Percentiles rank a stretch among this genome's conserved stretches.
Evolutionary conservation across 176 grass and related monocot species (phyloP).

Genomic region (Secale cereale): DNA sequence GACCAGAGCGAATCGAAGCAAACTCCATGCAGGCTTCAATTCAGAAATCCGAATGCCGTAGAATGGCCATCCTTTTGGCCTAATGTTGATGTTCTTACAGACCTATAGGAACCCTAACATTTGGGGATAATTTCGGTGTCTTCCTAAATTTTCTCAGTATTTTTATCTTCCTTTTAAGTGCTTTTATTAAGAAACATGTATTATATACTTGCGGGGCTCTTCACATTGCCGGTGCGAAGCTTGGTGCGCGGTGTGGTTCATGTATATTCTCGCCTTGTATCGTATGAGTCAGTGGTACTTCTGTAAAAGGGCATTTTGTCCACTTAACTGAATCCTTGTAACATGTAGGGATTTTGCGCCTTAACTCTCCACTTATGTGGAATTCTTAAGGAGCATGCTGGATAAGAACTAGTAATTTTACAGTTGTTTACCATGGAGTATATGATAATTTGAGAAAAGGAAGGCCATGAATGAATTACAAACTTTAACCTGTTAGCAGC

Average conservation of each 20-base stretch:
- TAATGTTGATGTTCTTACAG: not conserved
- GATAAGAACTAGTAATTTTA: not conserved
- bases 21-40: not conserved
- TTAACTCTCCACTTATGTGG: not conserved
- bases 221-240: not conserved
- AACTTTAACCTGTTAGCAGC: not conserved
- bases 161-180: too few relatives aligned
- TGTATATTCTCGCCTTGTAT: not conserved
- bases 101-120: conserved; percentile 19
- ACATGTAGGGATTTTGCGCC: not conserved
- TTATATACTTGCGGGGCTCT: not conserved
- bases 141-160: not conserved
- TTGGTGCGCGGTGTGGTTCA: not conserved
- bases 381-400: not conserved
- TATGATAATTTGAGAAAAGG: not conserved
- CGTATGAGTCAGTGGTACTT: not conserved
- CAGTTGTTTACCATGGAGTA: not conserved
- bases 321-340: not conserved
- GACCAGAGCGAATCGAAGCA: not conserved
- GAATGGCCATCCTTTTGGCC: not conserved
- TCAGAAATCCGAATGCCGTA: not conserved
- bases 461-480: not conserved
- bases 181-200: not conserved
- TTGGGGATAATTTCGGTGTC: not conserved
- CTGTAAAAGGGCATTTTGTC: not conserved